A percentile compares a stretch with the other conserved stretches of the same genome.
phyloP scores from a whole-genome alignment of 208 protist species.

The Leishmania guyanensis region DNA sequence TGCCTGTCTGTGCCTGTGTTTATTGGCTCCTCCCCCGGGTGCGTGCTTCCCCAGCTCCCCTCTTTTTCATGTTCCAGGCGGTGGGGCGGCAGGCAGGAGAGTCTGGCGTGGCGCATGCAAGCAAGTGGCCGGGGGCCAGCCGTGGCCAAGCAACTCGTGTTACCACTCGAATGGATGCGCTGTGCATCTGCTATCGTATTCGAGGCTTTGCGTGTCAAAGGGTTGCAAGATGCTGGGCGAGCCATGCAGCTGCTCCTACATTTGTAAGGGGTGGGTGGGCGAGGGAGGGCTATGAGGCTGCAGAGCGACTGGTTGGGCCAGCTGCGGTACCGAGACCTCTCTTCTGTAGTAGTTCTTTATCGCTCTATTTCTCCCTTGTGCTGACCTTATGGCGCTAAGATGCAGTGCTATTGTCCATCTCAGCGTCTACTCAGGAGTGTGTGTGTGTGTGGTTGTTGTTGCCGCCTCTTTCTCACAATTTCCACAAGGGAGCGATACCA shows the following conservation, averaged over 20 bases:
- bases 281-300: background rate
- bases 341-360: slow-evolving; percentile 2
- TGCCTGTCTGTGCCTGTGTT: background rate
- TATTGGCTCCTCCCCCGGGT: background rate
- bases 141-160: slow-evolving; percentile 66
- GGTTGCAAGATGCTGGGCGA: slow-evolving; percentile 47
- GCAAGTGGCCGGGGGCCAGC: background rate
- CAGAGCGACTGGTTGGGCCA: background rate
- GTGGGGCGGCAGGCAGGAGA: background rate
- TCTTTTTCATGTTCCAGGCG: background rate
- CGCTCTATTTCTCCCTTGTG: slow-evolving; percentile 2
- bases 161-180: slow-evolving; percentile 50
- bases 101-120: background rate
- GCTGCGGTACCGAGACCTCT: background rate
- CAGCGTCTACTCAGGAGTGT: background rate
- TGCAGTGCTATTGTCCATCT: too few species aligned
- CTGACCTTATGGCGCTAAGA: too few species aligned
- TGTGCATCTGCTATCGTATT: slow-evolving; percentile 32
- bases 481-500: too few species aligned
- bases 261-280: background rate
- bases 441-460: background rate
- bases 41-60: background rate
- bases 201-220: slow-evolving; percentile 81
- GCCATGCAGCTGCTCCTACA: background rate
- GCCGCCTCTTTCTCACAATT: background rate